These are phyloP conservation scores for Diacronema lutheri DNA, from an alignment of 78 protist genomes.

Conservation along the genomic window DNA sequence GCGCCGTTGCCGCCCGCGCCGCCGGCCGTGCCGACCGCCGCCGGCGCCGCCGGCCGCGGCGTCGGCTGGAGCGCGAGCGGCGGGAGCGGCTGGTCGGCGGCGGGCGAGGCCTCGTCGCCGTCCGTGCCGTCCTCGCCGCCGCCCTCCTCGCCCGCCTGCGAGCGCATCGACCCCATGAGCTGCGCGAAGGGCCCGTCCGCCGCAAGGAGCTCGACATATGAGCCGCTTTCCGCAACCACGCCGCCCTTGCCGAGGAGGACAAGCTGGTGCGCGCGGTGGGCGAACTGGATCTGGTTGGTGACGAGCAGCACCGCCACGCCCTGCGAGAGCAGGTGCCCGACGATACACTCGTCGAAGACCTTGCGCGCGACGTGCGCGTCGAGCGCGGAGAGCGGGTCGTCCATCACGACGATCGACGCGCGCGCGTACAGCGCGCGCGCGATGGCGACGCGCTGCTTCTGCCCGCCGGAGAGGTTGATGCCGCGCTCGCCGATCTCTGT, in stretches of 20 bases:
- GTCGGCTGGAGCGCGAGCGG: neutral
- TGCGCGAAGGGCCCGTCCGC: neutral
- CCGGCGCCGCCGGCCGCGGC: neutral
- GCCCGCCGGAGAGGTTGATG: constrained; percentile 80
- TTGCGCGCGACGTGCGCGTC: constrained; percentile 76
- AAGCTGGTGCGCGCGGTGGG: constrained; percentile 7
- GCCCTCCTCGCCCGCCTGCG: neutral
- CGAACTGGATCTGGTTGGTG: constrained; percentile 30
- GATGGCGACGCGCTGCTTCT: constrained; percentile 63
- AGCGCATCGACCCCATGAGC: neutral
- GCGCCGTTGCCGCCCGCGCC: neutral
- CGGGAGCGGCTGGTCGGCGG: neutral
- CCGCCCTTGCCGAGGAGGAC: neutral
- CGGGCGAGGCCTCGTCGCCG: neutral
- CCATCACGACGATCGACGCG: constrained; percentile 61
- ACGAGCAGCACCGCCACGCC: neutral
- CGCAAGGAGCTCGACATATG: neutral
- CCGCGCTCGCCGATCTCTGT: constrained; percentile 65
- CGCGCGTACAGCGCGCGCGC: constrained; percentile 91
- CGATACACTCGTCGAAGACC: neutral
- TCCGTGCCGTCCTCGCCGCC: neutral
- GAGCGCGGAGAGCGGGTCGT: constrained; percentile 81
- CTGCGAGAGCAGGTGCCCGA: too few species aligned
- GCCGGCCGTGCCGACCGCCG: too few species aligned
- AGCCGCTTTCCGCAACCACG: neutral